Base-by-base conservation (phyloP, 805 yeast species). In the Candida broadrunensis region DNA sequence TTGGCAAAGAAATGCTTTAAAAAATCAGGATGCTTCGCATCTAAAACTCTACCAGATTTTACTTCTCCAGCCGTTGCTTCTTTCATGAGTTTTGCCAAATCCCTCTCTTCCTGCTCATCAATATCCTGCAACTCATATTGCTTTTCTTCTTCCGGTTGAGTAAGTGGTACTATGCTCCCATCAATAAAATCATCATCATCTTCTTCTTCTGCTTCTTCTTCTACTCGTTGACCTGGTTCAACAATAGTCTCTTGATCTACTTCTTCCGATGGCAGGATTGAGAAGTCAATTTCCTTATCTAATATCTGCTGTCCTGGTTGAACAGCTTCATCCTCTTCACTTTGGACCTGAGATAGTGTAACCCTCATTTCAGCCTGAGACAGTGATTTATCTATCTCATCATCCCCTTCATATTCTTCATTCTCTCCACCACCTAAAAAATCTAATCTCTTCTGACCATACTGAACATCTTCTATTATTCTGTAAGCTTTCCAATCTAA, bases 21-120 rank as follows among this genome's bases (percentile, higher is more conserved):
- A 51, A 89, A 91, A 38, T 80, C 76, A 0, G 97, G 96, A 53
- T 87, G 83, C 40, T 76, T 78, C 25, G 96, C 87, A 54, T 83
- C 84, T 32, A 77, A 49, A 13, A 47, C 14, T 29, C 18, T n/a
- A 29, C 12, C 18, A 5, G 17, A n/a, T 14, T 29, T 29, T 25
- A 9, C 29, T 4, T 9, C 7, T 9, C 5, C 11, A 11, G 7
- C 13, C 6, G 11, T 7, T 21, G 39, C 38, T 20, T 49, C 46
- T 18, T 19, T 41, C 39, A 11, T 31, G 9, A 21, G 24, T 9
- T 21, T 21, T 17, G 17, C 36, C 31, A 26, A 17, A 8, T 40
- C 43, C 12, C 44, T 39, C 18, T 44, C 37, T 21, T 46, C 44
- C 16, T 37, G 36, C 4, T 38, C 38, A 14, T 36, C 45, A 9